Percentiles rank a stretch among this genome's conserved stretches.
These are phyloP conservation scores for Cercis canadensis DNA, from an alignment of 306 rosid genomes.

Conservation along the genomic window DNA sequence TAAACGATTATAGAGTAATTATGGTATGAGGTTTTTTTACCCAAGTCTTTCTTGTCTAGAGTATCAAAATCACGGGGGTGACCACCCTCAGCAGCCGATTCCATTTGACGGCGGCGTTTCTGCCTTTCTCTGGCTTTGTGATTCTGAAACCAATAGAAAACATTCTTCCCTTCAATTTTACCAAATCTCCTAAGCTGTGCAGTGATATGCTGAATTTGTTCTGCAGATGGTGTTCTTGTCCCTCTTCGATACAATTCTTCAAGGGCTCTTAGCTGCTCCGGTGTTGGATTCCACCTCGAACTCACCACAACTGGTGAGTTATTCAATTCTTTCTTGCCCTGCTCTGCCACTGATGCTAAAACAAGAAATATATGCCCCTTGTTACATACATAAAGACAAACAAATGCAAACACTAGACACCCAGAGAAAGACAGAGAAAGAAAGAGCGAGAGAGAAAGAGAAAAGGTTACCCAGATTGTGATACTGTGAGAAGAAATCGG, in stretches of 20 bases:
- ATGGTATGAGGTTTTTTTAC: conserved; percentile 33
- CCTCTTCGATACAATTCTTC: conserved; percentile 85
- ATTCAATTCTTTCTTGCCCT: conserved; percentile 63
- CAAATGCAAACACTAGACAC: background rate
- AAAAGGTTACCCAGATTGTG: conserved; percentile 64
- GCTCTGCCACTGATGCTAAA: conserved; percentile 50
- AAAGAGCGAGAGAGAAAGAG: background rate
- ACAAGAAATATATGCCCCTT: background rate
- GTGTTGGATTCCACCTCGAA: conserved; percentile 96
- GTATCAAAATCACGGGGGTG: conserved; percentile 40
- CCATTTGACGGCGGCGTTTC: conserved; percentile 96
- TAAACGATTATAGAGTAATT: conserved; percentile 1
- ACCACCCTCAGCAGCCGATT: conserved; percentile 50
- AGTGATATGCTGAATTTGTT: conserved; percentile 89
- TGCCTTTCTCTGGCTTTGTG: conserved; percentile 97
- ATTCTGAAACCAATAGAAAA: conserved; percentile 96
- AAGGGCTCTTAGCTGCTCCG: conserved; percentile 81
- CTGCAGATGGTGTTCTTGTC: conserved; percentile 92
- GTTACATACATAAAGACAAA: background rate
- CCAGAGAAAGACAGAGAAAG: background rate
- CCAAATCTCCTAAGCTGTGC: conserved; percentile 85
- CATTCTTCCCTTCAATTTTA: conserved; percentile 95
- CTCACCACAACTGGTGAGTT: conserved; percentile 69
- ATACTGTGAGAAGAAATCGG: conserved; percentile 63
- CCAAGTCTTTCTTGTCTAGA: conserved; percentile 60